Evolutionary conservation across 2,329 filamentous ascomycete genomes (phyloP), one percentile per base, ranked within the genome.

Genomic region (Ceratocystis eucalypticola): DNA sequence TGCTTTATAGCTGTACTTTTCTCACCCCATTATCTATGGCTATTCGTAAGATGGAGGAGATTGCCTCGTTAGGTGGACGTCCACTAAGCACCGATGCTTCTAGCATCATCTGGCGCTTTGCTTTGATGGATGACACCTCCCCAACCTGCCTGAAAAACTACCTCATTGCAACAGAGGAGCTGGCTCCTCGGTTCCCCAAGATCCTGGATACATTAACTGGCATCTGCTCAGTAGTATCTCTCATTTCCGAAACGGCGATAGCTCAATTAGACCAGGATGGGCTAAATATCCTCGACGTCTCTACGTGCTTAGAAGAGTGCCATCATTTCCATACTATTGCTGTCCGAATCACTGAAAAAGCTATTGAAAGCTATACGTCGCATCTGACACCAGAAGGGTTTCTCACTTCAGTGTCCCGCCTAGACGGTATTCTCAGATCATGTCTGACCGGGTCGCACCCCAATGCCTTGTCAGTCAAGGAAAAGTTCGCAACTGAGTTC

Each of bases 111-210:
- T 63, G 61, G 10, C 44, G 25, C n/a, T 61, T 59, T 61, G 25
- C 41, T 22, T 30, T 46, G 41, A 59, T 37, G 20, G 53, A 61
- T 8, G 25, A 25, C 10, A 61, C 53, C 2, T 48, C 44, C 5
- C 61, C 61, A 10, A 30, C 41, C 10, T 63, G 44, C 20, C n/a
- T 63, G 5, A 61, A 48, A 17, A 45, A n/a, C 41, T 59, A 61
- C 6, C 22, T 61, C 44, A 25, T 59, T 44, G 22, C 55, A 4
- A 45, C 50, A 1, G 25, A 59, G 7, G 57, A 48, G n/a, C 45
- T 66, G 44, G 59, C 37, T 12, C 57, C 65, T 12, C 55, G 45
- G 15, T 66, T 62, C 22, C 65, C 65, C 30, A 61, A 66, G 7
- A 30, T 66, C 8, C 44, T 65, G 10, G 64, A 65, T 44, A n/a